These are phyloP conservation scores for Calonectria pseudoreteaudii DNA, from an alignment of 2,329 filamentous ascomycete genomes.

Conservation along the genomic window DNA sequence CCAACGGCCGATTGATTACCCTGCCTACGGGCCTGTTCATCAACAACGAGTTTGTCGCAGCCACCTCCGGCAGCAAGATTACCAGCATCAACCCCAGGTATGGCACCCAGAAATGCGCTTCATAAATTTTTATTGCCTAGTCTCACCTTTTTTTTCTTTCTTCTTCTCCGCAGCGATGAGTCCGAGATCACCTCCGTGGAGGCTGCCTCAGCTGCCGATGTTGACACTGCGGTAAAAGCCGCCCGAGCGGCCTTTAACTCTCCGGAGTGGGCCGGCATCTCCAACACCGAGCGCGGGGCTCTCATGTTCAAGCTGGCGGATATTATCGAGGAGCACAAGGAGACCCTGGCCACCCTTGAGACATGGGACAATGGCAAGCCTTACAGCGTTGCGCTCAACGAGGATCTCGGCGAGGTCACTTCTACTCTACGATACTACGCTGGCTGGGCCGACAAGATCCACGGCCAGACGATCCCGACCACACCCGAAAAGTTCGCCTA, in stretches of 20 bases:
- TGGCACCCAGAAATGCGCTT: neutral
- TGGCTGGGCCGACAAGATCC: conserved; percentile 78
- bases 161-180: conserved; percentile 9
- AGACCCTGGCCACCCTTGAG: conserved; percentile 63
- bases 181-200: conserved; percentile 26
- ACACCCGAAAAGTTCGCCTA: conserved; percentile 74
- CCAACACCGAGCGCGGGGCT: conserved; percentile 72
- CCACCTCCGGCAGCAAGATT: conserved; percentile 65
- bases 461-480: conserved; percentile 76
- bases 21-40: conserved; percentile 78
- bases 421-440: conserved; percentile 72
- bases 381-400: conserved; percentile 70
- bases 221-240: conserved; percentile 41
- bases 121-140: neutral
- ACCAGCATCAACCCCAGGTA: conserved; percentile 64
- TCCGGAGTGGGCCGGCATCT: conserved; percentile 48
- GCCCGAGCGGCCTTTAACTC: conserved; percentile 71
- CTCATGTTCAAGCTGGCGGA: conserved; percentile 78
- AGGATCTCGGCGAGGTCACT: conserved; percentile 65
- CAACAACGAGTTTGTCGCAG: conserved; percentile 78
- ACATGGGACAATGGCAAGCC: conserved; percentile 83
- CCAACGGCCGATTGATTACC: conserved; percentile 74
- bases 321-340: conserved; percentile 72
- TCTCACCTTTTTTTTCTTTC: neutral
- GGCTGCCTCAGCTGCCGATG: conserved; percentile 37